Conservation (phyloP, 1,284 basidiomycete genomes). For the Melampsora larici-populina region DNA sequence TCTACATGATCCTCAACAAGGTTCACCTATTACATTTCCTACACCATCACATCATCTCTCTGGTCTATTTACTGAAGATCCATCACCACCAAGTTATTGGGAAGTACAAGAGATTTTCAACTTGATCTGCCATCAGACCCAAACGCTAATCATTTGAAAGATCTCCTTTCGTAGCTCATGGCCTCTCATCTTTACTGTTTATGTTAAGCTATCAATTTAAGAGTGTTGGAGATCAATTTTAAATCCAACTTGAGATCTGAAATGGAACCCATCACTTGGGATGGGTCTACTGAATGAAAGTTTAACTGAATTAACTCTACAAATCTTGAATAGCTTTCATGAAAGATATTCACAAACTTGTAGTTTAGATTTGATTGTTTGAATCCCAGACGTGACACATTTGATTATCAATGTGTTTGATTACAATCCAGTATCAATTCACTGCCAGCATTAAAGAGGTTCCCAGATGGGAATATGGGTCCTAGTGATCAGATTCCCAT, state of each 20-base stretch:
- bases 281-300: neutral
- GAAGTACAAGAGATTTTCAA: slow-evolving; percentile 18
- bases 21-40: neutral
- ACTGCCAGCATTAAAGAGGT: no score
- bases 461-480: no score
- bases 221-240: slow-evolving; percentile 17
- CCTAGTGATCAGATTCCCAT: no score
- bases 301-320: neutral
- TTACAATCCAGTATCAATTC: neutral
- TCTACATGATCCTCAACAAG: neutral
- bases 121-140: no score
- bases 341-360: neutral
- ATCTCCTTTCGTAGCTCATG: slow-evolving; percentile 28
- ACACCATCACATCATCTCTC: neutral
- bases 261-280: neutral
- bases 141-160: neutral
- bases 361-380: slow-evolving; percentile 17
- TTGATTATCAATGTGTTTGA: neutral
- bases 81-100: slow-evolving; percentile 5
- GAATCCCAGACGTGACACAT: neutral
- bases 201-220: slow-evolving; percentile 36
- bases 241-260: neutral
- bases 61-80: no score
- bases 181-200: slow-evolving; percentile 36
- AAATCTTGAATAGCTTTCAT: slow-evolving; percentile 1